Evolutionary conservation across 257 asterid species (phyloP).

Genomic region (Lantana camara): DNA sequence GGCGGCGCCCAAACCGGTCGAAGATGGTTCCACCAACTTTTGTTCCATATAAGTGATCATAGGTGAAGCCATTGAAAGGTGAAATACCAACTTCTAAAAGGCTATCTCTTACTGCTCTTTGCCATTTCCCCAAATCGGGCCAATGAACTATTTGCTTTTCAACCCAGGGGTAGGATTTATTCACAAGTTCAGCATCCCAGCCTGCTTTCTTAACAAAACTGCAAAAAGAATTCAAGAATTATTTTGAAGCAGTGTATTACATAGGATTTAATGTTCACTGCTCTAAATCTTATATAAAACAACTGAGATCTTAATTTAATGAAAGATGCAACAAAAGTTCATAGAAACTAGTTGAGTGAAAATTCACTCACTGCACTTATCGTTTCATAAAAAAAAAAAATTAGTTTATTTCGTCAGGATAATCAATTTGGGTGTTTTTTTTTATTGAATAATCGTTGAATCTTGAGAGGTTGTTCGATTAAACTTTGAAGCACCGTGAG

Average conservation of each 20-base stretch:
- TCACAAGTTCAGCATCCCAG: slow-evolving; percentile 87
- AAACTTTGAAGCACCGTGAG: too few relatives aligned
- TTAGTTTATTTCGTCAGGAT: too few relatives aligned
- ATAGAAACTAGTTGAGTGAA: too few relatives aligned
- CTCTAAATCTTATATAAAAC: neutral
- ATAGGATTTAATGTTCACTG: too few relatives aligned
- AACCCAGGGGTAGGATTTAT: slow-evolving; percentile 91
- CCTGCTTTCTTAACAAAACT: slow-evolving; percentile 68
- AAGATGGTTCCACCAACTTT: slow-evolving; percentile 96
- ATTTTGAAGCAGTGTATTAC: too few relatives aligned
- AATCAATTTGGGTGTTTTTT: too few relatives aligned
- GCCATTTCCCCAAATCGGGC: slow-evolving; percentile 82
- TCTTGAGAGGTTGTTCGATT: too few relatives aligned
- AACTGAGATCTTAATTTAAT: neutral
- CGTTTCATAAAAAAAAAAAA: too few relatives aligned
- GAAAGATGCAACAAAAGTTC: neutral
- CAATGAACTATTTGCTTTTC: slow-evolving; percentile 83
- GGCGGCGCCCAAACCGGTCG: slow-evolving; percentile 85
- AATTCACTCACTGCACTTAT: too few relatives aligned
- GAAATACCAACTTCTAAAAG: slow-evolving; percentile 84
- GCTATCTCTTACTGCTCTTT: slow-evolving; percentile 69
- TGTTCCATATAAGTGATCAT: slow-evolving; percentile 87
- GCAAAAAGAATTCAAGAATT: too few relatives aligned
- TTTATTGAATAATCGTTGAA: too few relatives aligned
- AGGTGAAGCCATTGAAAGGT: slow-evolving; percentile 94